phyloP scores from a whole-genome alignment of 352 stramenopile species.

The Phytophthora citricola region DNA sequence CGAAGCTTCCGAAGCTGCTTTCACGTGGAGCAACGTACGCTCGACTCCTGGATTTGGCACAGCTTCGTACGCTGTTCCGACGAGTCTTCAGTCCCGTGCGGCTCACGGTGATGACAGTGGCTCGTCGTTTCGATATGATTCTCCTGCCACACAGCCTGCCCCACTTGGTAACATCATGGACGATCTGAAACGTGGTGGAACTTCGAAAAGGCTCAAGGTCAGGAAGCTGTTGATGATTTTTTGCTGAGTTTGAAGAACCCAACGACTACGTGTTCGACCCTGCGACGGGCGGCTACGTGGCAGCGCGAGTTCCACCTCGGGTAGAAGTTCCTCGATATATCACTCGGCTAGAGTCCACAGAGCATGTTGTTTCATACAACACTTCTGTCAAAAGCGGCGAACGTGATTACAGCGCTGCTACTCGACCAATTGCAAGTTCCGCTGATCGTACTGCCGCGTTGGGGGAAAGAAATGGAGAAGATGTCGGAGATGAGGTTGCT shows the following conservation, averaged over 20 bases:
- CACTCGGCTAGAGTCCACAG: slow-evolving; percentile 12
- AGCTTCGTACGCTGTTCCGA: slow-evolving; percentile 54
- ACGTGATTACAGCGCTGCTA: slow-evolving; percentile 4
- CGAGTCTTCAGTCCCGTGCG: slow-evolving; percentile 33
- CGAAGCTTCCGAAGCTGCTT: slow-evolving; percentile 27
- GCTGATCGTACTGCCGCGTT: slow-evolving; percentile 1
- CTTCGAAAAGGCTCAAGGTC: slow-evolving; percentile 10
- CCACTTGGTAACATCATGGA: slow-evolving; percentile 66
- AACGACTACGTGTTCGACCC: slow-evolving; percentile 84
- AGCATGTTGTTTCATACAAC: slow-evolving; percentile 5
- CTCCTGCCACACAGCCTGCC: slow-evolving; percentile 8
- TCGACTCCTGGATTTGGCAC: slow-evolving; percentile 31
- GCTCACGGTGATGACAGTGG: slow-evolving; percentile 14
- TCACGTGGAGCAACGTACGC: slow-evolving; percentile 51
- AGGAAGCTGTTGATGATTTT: slow-evolving; percentile 74
- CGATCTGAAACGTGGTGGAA: slow-evolving; percentile 45
- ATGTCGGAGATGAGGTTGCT: slow-evolving; percentile 53
- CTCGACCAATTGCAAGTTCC: neutral
- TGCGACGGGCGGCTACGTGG: slow-evolving; percentile 61
- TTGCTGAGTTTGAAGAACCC: slow-evolving; percentile 76
- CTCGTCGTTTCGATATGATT: slow-evolving; percentile 16
- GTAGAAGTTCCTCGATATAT: slow-evolving; percentile 7
- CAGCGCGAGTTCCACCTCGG: slow-evolving; percentile 24
- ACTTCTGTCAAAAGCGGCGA: neutral
- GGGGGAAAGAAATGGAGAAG: slow-evolving; percentile 6